Evolutionary conservation across 139 green algal genomes (phyloP), one percentile per base, ranked within the genome.

Genomic region (Asterochloris erici): DNA sequence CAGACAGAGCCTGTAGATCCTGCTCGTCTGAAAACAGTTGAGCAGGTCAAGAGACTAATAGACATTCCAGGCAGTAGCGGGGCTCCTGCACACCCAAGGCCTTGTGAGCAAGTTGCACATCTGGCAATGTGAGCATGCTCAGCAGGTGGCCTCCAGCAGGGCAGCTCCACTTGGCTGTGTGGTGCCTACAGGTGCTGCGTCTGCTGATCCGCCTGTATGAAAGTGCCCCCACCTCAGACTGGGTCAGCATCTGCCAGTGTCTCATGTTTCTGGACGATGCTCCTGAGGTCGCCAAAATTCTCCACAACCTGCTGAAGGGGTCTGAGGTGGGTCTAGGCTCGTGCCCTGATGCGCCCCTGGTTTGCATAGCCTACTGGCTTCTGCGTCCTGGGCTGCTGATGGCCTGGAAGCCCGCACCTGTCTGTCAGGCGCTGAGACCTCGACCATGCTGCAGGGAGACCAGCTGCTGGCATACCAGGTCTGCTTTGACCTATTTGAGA

Each of bases 401-500:
- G 60, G 38, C 24, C 16, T 21, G 27, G 68, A 71, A 23, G 66
- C 66, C 66, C 10, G 66, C 38, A 54, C 38, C 38, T 82, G 23
- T 12, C 28, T 28, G 64, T 12, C n/a, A 26, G 38, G 38, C 62
- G 4, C 63, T 54, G 38, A 54, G 4, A 54, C 38, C 38, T 54
- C 38, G 6, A 6, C 38, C 38, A 54, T 27, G 63, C 9, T 84
- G 77, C 74, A 93, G 81, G 91, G 96, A 17, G 87, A 96, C 12
- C 81, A 85, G 60, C 88, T 99, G 73, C 76, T 99, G 84, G 95
- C 96, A 10, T 98, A 98, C 83, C 97, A 99, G 89, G 90, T 98
- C n/a, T 93, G 87, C 12, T 99, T 99, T 78, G 94, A 99, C 90
- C 91, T 99, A 27, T 96, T 97, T 74, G 97, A 98, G 86, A 96